Conservation (phyloP, 2,329 filamentous ascomycete species). For the Beauveria asiatica region DNA sequence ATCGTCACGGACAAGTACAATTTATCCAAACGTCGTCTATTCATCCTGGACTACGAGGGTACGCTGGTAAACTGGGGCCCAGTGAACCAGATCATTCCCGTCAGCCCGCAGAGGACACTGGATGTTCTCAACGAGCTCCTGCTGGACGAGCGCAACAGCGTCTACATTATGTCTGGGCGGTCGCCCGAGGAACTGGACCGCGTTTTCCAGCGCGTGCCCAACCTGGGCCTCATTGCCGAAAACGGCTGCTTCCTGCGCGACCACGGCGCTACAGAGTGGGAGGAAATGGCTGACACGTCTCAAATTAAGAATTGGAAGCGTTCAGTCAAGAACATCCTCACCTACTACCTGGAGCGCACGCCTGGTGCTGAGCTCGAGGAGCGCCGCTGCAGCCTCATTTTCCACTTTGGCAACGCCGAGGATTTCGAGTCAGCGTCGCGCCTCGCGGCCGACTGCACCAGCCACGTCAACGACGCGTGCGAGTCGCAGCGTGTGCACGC, state of each 20-base stretch:
- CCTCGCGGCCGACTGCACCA: constrained; percentile 81
- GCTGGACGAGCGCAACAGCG: constrained; percentile 69
- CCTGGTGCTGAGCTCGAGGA: constrained; percentile 84
- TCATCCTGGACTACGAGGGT: constrained; percentile 90
- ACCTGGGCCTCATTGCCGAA: constrained; percentile 84
- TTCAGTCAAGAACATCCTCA: constrained; percentile 71
- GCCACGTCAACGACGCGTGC: constrained; percentile 91
- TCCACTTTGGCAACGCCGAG: constrained; percentile 78
- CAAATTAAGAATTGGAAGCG: constrained; percentile 73
- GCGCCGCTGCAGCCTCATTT: constrained; percentile 82
- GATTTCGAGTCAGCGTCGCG: constrained; percentile 67
- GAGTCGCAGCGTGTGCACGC: constrained; percentile 77
- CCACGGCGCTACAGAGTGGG: constrained; percentile 61
- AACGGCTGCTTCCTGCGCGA: constrained; percentile 87
- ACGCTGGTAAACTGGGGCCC: constrained; percentile 84
- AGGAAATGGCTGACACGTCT: constrained; percentile 63
- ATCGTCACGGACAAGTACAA: constrained; percentile 59
- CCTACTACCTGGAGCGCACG: constrained; percentile 83
- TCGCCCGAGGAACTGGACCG: constrained; percentile 81
- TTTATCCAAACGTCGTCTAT: constrained; percentile 59
- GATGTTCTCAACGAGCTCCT: constrained; percentile 76
- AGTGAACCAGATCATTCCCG: constrained; percentile 73
- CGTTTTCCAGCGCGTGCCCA: constrained; percentile 74
- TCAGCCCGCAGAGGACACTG: constrained; percentile 74
- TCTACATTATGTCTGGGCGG: constrained; percentile 90